Base-by-base conservation (phyloP, 1,139 yeast genomes). In the Lipomyces yarrowii region DNA sequence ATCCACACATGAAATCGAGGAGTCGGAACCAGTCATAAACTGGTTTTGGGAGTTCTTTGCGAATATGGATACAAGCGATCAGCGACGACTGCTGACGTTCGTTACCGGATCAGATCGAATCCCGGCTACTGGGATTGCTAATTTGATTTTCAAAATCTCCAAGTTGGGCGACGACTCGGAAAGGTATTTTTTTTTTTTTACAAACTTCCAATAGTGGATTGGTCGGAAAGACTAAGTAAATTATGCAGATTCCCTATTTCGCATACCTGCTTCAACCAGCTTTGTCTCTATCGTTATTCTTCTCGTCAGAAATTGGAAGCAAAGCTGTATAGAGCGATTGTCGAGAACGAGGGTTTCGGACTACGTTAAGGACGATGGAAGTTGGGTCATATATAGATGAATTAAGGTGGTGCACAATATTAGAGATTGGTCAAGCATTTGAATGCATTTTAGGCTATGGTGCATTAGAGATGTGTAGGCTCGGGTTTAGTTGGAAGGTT, bases 221-320 rank as follows among this genome's bases (percentile, higher is more conserved):
- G 37, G 8, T 10, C 21, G 13, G 23, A 46, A 26, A 18, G 26
- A 7, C 42, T 30, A 37, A 33, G 13, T 60, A 61, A 33, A 76
- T 80, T 26, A 62, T 79, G 83, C 3, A 79, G 88, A 61, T 78
- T 92, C 37, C 98, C 98, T 0, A 79, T 88, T 11, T 93, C 98
- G 0, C 98, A 93, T 74, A 94, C 98, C 0, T 94, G 98, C 73
- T 94, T 93, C 78, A 93, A 92, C 74, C 97, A 93, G 78, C 77
- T 94, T 55, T 90, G 94, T 64, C 71, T 94, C 7, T 89, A 87
- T 77, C 86, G 86, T 61, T 94, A 93, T 75, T 72, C 77, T 6
- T 74, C 84, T 3, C 80, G 81, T 67, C 85, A 82, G 35, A 85
- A 84, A 71, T 78, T 93, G 68, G 76, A 79, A 58, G 70, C 75